Base-by-base conservation (phyloP, 2,329 filamentous ascomycete genomes). In the Aplosporella prunicola region DNA sequence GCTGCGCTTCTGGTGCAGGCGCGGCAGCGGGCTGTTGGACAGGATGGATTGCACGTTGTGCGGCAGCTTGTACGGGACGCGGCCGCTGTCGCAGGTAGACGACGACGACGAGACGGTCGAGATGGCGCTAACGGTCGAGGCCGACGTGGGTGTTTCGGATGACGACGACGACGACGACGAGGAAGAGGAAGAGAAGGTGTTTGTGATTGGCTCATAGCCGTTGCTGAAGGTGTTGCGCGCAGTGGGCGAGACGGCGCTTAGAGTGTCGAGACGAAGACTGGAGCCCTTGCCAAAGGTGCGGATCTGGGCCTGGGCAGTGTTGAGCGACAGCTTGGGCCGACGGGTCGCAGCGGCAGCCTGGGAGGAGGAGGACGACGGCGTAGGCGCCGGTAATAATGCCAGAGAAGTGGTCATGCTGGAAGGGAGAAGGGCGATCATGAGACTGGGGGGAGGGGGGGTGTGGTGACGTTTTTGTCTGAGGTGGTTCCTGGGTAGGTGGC, bases 161-260 rank as follows among this genome's bases (percentile, higher is more conserved):
- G 55, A 57, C 45, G 42, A 56, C 13, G 57, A 53, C 15, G 56
- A 58, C n/a, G 51, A 46, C 13, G 52, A 45, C 43, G 44, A 49
- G 6, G 43, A 34, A 1, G 43, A 34, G 11, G 13, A 15, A 10
- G 33, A 7, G 20, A 27, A 17, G 25, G n/a, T n/a, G n/a, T n/a
- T n/a, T n/a, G n/a, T n/a, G n/a, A n/a, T n/a, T n/a, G 29, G 28
- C 47, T 73, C 67, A 47, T 74, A 76, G 34, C 71, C 68, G 56
- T 79, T 79, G 47, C 62, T 68, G 51, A 76, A 76, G 35, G 75
- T 79, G 54, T 78, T 79, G 48, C 70, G 64, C 27, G 68, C 60
- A 2, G 75, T 79, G 9, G 76, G 76, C 6, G 76, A 78, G 20
- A 68, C 65, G n/a, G 70, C 62, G 33, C 68, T 69, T 15, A 73